A percentile compares a stretch with the other conserved stretches of the same genome.
Evolutionary conservation across 2,329 filamentous ascomycete genomes (phyloP).

Genomic region (Paraphaeosphaeria minitans): DNA sequence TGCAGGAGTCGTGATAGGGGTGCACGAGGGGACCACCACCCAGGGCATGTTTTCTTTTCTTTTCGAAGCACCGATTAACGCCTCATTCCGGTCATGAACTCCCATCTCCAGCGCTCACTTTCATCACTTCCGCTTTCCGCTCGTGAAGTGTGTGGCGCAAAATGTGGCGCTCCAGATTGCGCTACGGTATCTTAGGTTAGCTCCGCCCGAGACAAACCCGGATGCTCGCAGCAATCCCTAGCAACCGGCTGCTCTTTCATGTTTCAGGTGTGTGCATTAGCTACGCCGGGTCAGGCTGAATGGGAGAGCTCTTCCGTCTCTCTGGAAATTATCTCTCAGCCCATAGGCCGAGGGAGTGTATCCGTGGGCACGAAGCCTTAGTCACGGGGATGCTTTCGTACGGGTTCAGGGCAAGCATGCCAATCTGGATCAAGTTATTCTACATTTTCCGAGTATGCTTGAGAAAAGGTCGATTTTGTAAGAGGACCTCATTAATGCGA

Average conservation of each 20-base stretch:
- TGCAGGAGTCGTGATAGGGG: neutral
- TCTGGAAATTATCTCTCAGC: neutral
- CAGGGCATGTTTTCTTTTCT: neutral
- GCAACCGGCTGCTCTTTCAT: slow-evolving; percentile 11
- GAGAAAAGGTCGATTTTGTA: neutral
- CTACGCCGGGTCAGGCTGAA: neutral
- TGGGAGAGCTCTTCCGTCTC: neutral
- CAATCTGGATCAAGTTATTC: neutral
- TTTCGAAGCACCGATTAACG: neutral
- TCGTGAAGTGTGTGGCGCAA: slow-evolving; percentile 13
- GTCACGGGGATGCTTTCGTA: neutral
- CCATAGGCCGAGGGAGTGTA: neutral
- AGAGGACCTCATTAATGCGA: neutral
- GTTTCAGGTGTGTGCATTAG: neutral
- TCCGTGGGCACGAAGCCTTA: neutral
- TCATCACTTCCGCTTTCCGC: slow-evolving; percentile 1
- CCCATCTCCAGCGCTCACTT: neutral
- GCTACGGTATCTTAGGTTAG: slow-evolving; percentile 12
- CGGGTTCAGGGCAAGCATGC: neutral
- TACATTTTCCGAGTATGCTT: neutral
- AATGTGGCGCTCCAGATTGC: slow-evolving; percentile 12
- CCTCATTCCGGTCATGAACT: neutral
- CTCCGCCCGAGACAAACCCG: slow-evolving; percentile 5
- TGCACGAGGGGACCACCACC: neutral
- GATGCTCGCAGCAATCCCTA: slow-evolving; percentile 18